Base-by-base conservation (phyloP, 345 rosid genomes). In the Firmiana major region DNA sequence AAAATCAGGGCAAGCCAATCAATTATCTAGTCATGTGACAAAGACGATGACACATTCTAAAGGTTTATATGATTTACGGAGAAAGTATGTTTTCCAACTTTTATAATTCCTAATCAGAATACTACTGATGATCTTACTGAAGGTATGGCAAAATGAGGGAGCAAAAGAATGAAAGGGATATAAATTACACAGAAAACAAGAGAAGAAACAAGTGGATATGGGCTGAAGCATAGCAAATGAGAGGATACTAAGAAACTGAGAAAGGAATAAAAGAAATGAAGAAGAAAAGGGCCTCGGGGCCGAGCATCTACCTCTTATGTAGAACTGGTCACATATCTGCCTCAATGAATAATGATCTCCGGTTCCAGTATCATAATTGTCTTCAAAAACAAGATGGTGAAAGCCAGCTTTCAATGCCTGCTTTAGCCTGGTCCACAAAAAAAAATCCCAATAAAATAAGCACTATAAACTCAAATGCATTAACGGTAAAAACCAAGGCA, bases 281-380 rank as follows among this genome's bases (percentile, higher is more conserved):
- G 21, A 17, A 21, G 45, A 28, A 26, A 64, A 71, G n/a, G 43
- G 26, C 4, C 16, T 17, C 0, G 8, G 75, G 46, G 71, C 59
- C 13, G 75, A 54, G 71, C 59, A 26, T 19, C 13, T 71, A 91
- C 98, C 99, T 91, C 87, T 87, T 71, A 97, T 86, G 78, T 94
- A 94, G 45, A 77, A 85, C 82, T 97, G 99, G 78, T 97, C 99
- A 40, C 99, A 97, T 82, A 94, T 97, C 84, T 97, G 98, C 83
- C 99, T 88, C 80, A 97, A 80, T 26, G 99, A 97, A 81, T 97
- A 97, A 88, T 94, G 98, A 80, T 97, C 99, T 46, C 98, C 98
- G 3, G 97, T 97, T 77, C 99, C 99, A 22, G 99, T 97, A 80
- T 97, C 99, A 73, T 94, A 97, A 79, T 97, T 97, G 80, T 97